Evolutionary conservation across 495 filamentous ascomycete species (phyloP).

Genomic region (Tuber melanosporum): DNA sequence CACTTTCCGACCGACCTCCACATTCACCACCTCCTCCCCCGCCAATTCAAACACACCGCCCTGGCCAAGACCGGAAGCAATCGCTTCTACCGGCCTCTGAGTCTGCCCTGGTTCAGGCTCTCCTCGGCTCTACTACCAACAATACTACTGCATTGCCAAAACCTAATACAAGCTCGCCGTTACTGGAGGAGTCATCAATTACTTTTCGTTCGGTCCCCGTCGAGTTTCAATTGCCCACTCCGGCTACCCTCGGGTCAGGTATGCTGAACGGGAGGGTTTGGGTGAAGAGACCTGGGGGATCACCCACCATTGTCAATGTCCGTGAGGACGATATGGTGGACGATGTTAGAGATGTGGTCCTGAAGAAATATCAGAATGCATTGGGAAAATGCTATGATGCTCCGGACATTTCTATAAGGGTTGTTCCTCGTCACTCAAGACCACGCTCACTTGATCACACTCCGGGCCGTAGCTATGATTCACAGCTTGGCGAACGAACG

Average conservation of each 20-base stretch:
- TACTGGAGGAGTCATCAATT: constrained; percentile 13
- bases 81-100: constrained; percentile 50
- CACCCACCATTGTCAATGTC: constrained; percentile 79
- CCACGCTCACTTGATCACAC: constrained; percentile 30
- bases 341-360: constrained; percentile 84
- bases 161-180: constrained; percentile 10
- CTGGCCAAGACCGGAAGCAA: constrained; percentile 49
- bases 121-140: constrained; percentile 43
- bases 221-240: constrained; percentile 29
- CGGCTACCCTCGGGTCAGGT: constrained; percentile 40
- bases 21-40: constrained; percentile 41
- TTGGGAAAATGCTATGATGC: constrained; percentile 81
- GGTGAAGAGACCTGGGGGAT: constrained; percentile 79
- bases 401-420: constrained; percentile 59
- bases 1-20: constrained; percentile 40
- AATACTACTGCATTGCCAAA: constrained; percentile 29
- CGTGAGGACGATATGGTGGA: constrained; percentile 87
- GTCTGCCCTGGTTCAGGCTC: constrained; percentile 46
- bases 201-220: constrained; percentile 26
- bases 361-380: constrained; percentile 89
- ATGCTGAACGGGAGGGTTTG: constrained; percentile 80
- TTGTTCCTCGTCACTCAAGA: constrained; percentile 28
- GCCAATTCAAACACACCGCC: constrained; percentile 42
- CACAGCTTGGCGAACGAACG: constrained; percentile 55
- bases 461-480: constrained; percentile 38